Evolutionary conservation across 1,139 yeast genomes (phyloP), one percentile per base, ranked within the genome.

Genomic region (Kurtzmaniella natalensis): DNA sequence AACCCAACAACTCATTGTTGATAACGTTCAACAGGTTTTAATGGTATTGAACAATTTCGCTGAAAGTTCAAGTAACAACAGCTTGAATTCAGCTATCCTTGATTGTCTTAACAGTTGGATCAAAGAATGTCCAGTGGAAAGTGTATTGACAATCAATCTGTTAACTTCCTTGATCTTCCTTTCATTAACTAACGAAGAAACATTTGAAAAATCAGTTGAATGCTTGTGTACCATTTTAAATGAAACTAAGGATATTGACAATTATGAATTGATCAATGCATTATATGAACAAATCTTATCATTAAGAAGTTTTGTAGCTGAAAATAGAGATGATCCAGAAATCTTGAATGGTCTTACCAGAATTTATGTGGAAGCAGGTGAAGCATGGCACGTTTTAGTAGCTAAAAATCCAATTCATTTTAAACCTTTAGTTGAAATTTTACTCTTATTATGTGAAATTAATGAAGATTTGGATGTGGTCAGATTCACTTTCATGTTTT

Each of bases 21-120:
- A 72, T 32, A 87, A 85, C 45, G 86, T 87, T 3, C 81, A 76
- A 38, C 73, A 72, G 33, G 88, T 92, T 2, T 61, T 89, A 37
- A 55, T 70, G 35, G 65, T 86, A 32, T 63, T 88, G 41, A 70
- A 76, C 25, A 70, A 73, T 34, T 63, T 75, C 40, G 53, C 76
- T 15, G 64, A 70, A 29, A 47, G 48, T 18, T 25, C 41, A 9
- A 40, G 47, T 28, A 40, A 45, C 14, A 32, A 43, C 5, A 36
- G 40, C 6, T 38, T 45, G 11, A 51, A 55, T 34, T 46, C 64
- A 8, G 61, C 78, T 32, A 69, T 88, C 10, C 70, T 89, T 42
- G 82, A 78, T 44, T 85, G 95, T 55, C 67, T 92, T 42, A 81
- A 81, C 47, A 82, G 94, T 21, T 92, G 98, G 98, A 78, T 92